Base-by-base conservation (phyloP, 805 yeast species). In the Barnettozyma californica region DNA sequence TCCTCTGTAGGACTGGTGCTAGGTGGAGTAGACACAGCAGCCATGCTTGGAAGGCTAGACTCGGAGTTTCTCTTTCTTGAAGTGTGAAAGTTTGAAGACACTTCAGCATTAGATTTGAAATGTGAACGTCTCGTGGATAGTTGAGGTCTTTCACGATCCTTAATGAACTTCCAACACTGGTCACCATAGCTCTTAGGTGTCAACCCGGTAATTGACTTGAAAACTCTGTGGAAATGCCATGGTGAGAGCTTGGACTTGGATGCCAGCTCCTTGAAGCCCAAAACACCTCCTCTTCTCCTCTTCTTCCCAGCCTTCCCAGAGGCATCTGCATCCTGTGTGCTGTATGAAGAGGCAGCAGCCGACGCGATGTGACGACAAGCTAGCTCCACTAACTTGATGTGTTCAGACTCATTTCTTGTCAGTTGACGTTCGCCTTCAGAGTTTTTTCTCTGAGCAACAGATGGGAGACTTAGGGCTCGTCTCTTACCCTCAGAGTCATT, bases 181-280 rank as follows among this genome's bases (percentile, higher is more conserved):
- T 88, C 95, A 45, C 96, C 96, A 59, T 88, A 88, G 7, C 87
- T 84, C 69, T 88, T 87, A 21, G 95, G 95, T 1, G 96, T 88
- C 50, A 87, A 75, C 2, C 95, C 92, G 5, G 95, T 86, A 52
- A 88, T 87, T 47, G 83, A 78, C 66, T 89, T 84, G 73, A 89
- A 89, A 21, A 89, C 95, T 45, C 96, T 73, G 70, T 89, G 96
- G 67, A 89, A 89, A 66, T 89, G 96, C 96, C 96, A 89, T 23
- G 96, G 94, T 10, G 88, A 79, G 50, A 89, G 74, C 55, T 84
- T 84, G 9, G 90, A 83, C 61, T 88, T 85, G 19, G 87, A 82
- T 9, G 96, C 96, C 60, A 89, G 74, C 63, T 89, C 96, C 64
- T 87, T 86, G 70, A 89, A 89, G 0, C 91, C 92, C 42, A 84